Conservation (phyloP, 1,139 yeast genomes). For the Suzukiozyma palmioleophila region DNA sequence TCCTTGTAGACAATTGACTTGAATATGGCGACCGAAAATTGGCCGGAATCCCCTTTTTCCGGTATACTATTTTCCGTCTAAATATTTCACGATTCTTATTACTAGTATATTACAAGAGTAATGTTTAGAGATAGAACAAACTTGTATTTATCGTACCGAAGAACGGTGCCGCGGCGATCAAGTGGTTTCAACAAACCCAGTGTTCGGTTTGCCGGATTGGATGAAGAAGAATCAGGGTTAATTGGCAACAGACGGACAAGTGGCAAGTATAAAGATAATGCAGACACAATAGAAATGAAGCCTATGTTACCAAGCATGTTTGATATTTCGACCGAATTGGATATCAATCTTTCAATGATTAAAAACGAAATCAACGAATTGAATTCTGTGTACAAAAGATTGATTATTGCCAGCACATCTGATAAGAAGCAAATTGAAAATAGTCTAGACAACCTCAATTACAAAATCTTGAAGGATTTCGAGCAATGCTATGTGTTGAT, state of each 20-base stretch:
- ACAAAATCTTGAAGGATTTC: slow-evolving; percentile 63
- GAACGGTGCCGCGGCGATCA: slow-evolving; percentile 56
- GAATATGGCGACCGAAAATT: background rate
- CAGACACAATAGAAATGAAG: slow-evolving; percentile 40
- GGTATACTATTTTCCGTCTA: background rate
- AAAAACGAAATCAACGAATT: slow-evolving; percentile 51
- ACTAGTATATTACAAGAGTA: background rate
- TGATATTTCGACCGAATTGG: slow-evolving; percentile 70
- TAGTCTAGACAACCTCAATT: slow-evolving; percentile 70
- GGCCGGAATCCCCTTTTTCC: background rate
- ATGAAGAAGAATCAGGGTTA: slow-evolving; percentile 56
- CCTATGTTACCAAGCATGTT: slow-evolving; percentile 74
- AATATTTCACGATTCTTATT: too few species aligned
- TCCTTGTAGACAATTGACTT: too few species aligned
- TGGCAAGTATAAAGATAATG: slow-evolving; percentile 4
- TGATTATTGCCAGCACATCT: slow-evolving; percentile 79
- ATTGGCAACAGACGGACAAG: slow-evolving; percentile 22
- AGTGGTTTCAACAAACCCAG: slow-evolving; percentile 8
- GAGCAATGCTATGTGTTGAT: slow-evolving; percentile 76
- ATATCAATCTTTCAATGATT: slow-evolving; percentile 50
- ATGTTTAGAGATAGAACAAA: slow-evolving; percentile 79
- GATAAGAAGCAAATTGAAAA: slow-evolving; percentile 67
- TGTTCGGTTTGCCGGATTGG: slow-evolving; percentile 29
- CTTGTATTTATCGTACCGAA: slow-evolving; percentile 63
- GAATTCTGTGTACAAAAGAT: slow-evolving; percentile 70